Evolutionary conservation across 345 rosid genomes (phyloP).

Genomic region (Brassica juncea): DNA sequence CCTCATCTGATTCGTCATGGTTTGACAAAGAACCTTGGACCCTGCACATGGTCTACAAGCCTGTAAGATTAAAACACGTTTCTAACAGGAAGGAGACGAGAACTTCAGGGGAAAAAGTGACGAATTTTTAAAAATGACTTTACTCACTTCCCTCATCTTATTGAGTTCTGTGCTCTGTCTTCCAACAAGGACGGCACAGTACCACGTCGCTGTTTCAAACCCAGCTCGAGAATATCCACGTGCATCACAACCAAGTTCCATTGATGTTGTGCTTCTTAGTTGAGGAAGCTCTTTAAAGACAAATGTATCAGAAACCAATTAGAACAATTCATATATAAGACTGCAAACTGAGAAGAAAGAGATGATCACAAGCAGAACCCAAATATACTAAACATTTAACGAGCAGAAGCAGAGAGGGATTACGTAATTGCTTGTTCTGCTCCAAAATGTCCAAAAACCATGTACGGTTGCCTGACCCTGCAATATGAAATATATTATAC

Average conservation of each 20-base stretch:
- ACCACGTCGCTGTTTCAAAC: constrained; percentile 66
- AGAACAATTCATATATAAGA: constrained; percentile 24
- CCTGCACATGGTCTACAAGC: constrained; percentile 84
- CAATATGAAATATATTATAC: constrained; percentile 31
- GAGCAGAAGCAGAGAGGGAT: constrained; percentile 20
- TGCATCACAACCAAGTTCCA: constrained; percentile 93
- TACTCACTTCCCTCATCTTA: constrained; percentile 86
- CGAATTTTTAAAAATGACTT: neutral
- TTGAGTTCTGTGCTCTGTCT: constrained; percentile 80
- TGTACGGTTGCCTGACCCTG: constrained; percentile 77
- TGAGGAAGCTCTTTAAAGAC: constrained; percentile 71
- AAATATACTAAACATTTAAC: constrained; percentile 14
- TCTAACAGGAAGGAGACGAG: constrained; percentile 28
- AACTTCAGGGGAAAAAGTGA: neutral
- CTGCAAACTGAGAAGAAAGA: constrained; percentile 10
- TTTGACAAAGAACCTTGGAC: constrained; percentile 60
- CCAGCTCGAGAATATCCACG: constrained; percentile 91
- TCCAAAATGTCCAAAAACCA: constrained; percentile 69
- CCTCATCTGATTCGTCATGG: constrained; percentile 39
- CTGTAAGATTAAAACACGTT: constrained; percentile 38
- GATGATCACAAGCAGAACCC: constrained; percentile 13
- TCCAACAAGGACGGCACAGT: constrained; percentile 90
- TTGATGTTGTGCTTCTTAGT: constrained; percentile 77
- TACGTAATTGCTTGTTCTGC: constrained; percentile 82
- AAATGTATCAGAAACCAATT: constrained; percentile 24